Percentiles rank a stretch among this genome's conserved stretches.
Conservation (phyloP, 2,329 filamentous ascomycete species). For the Talaromyces atroroseus region DNA sequence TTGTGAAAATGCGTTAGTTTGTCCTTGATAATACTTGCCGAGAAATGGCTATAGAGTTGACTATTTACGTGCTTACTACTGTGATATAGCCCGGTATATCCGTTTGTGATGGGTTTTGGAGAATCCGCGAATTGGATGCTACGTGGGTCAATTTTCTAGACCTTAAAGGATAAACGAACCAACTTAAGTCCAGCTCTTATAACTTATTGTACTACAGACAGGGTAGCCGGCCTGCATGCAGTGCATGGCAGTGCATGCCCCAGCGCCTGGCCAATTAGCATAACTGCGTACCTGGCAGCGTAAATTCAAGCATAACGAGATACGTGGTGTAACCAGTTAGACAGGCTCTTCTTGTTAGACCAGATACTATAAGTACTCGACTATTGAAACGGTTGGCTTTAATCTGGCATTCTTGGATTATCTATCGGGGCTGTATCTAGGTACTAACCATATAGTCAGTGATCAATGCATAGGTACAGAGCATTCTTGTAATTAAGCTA, state of each 20-base stretch:
- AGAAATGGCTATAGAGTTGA: too few species aligned
- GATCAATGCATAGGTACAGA: neutral
- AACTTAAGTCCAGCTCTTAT: neutral
- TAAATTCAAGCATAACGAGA: neutral
- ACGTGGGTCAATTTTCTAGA: neutral
- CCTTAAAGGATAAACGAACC: neutral
- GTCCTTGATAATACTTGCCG: too few species aligned
- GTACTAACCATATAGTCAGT: neutral
- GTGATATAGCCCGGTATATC: neutral
- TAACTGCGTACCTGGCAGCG: neutral
- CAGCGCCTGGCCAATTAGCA: neutral
- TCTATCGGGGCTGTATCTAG: neutral
- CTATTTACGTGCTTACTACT: too few species aligned
- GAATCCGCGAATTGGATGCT: neutral
- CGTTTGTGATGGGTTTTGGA: neutral
- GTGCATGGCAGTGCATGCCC: too few species aligned
- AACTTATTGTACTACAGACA: too few species aligned
- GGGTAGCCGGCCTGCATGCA: neutral
- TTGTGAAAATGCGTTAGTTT: too few species aligned
- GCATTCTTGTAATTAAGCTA: neutral
- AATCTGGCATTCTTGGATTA: neutral
- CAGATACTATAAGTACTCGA: neutral
- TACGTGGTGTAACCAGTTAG: neutral
- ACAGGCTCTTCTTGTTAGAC: neutral
- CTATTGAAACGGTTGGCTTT: neutral